phyloP scores from a whole-genome alignment of 257 asterid genomes.

The Plectranthus barbatus region DNA sequence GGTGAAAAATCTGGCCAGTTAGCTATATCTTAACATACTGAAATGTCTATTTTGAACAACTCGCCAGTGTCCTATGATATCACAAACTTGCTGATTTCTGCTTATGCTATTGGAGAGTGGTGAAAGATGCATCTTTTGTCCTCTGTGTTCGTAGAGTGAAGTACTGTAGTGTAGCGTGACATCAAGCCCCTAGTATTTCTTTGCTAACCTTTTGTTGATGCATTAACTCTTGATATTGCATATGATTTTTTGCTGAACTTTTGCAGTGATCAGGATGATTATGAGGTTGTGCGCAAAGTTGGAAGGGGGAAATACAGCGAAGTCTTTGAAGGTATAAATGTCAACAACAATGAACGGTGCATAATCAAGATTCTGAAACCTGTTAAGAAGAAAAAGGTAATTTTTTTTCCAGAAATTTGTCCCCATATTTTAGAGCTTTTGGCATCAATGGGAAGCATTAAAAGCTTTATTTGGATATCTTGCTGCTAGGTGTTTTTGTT shows the following conservation, averaged over 20 bases:
- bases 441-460: neutral
- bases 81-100: neutral
- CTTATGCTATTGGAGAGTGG: neutral
- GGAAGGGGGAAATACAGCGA: constrained; percentile 93
- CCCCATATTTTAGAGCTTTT: neutral
- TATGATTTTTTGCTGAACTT: constrained; percentile 4
- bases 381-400: constrained; percentile 24
- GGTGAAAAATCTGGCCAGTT: neutral
- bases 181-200: neutral
- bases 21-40: neutral
- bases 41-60: neutral
- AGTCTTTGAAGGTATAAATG: constrained; percentile 82
- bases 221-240: neutral
- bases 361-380: constrained; percentile 85
- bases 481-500: neutral
- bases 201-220: neutral
- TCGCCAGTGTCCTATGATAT: neutral
- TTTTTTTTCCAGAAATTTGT: neutral
- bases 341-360: constrained; percentile 67
- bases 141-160: neutral
- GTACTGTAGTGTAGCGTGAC: neutral
- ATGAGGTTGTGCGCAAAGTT: constrained; percentile 84
- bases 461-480: neutral
- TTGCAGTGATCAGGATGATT: constrained; percentile 72
- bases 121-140: neutral